Evolutionary conservation across 129 eudicot genomes (phyloP).

Genomic region (Erigeron canadensis): DNA sequence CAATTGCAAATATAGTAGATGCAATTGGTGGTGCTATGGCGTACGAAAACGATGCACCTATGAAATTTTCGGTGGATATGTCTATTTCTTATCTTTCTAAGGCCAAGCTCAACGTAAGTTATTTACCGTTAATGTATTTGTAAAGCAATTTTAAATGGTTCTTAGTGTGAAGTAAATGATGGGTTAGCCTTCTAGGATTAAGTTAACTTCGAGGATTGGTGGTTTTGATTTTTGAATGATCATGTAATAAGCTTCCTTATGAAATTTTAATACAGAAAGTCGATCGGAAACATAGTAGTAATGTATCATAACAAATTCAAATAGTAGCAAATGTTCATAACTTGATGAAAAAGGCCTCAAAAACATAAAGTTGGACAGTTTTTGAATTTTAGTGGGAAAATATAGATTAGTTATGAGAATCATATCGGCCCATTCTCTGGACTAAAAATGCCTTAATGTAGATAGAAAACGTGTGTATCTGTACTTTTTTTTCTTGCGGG

Average conservation of each 20-base stretch:
- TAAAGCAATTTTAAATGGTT: background rate
- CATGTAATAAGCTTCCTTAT: no score
- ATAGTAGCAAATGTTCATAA: background rate
- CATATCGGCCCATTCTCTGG: background rate
- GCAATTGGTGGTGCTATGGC: constrained; percentile 36
- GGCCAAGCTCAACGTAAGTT: constrained; percentile 30
- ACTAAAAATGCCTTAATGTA: background rate
- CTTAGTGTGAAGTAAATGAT: background rate
- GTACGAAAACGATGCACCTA: constrained; percentile 33
- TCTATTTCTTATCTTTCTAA: constrained; percentile 37
- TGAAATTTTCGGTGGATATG: constrained; percentile 30
- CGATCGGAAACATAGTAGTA: background rate
- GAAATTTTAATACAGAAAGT: no score
- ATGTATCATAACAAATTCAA: background rate
- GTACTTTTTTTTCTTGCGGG: no score
- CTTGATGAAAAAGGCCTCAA: no score
- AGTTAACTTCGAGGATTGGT: background rate
- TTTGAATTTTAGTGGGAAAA: no score
- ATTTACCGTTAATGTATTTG: background rate
- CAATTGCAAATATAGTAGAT: constrained; percentile 39
- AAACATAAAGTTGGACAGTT: no score
- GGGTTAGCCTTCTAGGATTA: background rate
- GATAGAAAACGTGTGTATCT: no score
- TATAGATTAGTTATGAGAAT: no score
- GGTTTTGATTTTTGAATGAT: background rate